Evolutionary conservation across 1,139 yeast species (phyloP).

Genomic region (Saccharomyces hybrid): DNA sequence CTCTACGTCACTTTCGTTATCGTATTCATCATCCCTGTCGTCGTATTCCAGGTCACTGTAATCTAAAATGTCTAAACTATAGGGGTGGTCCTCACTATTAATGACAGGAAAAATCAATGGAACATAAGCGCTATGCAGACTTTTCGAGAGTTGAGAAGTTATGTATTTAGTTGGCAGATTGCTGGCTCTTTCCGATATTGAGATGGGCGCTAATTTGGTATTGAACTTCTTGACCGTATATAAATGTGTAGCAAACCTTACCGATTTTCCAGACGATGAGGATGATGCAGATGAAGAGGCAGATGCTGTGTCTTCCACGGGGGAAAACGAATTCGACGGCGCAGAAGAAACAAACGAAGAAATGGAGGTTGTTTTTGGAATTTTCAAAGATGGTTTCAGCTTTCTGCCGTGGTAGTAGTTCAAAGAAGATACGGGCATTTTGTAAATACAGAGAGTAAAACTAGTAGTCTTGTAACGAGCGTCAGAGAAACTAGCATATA

Average conservation of each 20-base stretch:
- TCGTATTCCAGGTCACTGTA: slow-evolving; percentile 4
- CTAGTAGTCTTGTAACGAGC: not conserved
- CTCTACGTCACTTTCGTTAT: slow-evolving; percentile 7
- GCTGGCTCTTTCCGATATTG: slow-evolving; percentile 28
- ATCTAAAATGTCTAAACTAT: not conserved
- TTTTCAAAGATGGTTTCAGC: slow-evolving; percentile 24
- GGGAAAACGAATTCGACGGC: not conserved
- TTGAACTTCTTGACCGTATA: slow-evolving; percentile 29
- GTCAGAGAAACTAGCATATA: not conserved
- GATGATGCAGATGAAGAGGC: slow-evolving; percentile 13
- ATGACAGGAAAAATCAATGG: not conserved
- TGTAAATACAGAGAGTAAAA: not conserved
- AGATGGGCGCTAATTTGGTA: slow-evolving; percentile 25
- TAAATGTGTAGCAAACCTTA: slow-evolving; percentile 30
- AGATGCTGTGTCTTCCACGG: slow-evolving; percentile 6
- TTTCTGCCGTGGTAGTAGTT: slow-evolving; percentile 5
- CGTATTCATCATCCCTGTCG: slow-evolving; percentile 6
- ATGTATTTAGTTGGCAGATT: slow-evolving; percentile 10
- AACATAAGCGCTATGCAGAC: not conserved
- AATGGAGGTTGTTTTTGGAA: slow-evolving; percentile 15
- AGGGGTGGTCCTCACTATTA: not conserved
- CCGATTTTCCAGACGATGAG: slow-evolving; percentile 22
- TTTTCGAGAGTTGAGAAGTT: slow-evolving; percentile 2
- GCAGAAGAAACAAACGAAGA: slow-evolving; percentile 4
- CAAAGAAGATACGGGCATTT: not conserved